Percentiles rank a stretch among this genome's conserved stretches.
phyloP scores from a whole-genome alignment of 1,284 basidiomycete species.

The Ceratobasidium sp. region DNA sequence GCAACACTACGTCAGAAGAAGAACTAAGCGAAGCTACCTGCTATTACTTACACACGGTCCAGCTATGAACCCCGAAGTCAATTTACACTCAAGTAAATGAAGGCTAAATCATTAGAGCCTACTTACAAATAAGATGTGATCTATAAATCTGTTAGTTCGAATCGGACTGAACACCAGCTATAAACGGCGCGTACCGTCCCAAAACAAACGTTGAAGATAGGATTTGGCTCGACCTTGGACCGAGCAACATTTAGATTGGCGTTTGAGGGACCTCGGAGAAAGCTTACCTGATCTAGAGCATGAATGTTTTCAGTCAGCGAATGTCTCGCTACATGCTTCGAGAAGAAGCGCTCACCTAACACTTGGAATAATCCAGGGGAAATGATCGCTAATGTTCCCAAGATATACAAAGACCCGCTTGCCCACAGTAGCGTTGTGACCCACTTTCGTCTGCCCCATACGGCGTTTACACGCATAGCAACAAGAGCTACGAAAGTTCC shows the following conservation, averaged over 20 bases:
- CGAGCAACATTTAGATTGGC: not conserved
- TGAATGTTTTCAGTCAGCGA: not conserved
- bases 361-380: constrained; percentile 37
- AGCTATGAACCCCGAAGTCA: not conserved
- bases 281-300: not conserved
- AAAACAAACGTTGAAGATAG: constrained; percentile 46
- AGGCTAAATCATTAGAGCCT: not conserved
- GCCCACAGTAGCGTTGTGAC: constrained; percentile 32
- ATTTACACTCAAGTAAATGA: not conserved
- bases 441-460: constrained; percentile 45
- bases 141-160: constrained; percentile 4
- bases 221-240: constrained; percentile 36
- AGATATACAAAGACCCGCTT: constrained; percentile 33
- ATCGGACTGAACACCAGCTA: not conserved
- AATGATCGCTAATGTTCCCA: constrained; percentile 40
- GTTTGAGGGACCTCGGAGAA: not conserved
- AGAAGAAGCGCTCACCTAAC: constrained; percentile 21
- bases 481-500: constrained; percentile 33
- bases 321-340: not conserved
- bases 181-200: constrained; percentile 20
- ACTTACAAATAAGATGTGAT: constrained; percentile 44
- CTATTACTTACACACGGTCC: constrained; percentile 36
- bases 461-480: constrained; percentile 47
- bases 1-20: not conserved
- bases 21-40: not conserved